phyloP scores from a whole-genome alignment of 805 yeast species.

The Teunomyces panamensis region DNA sequence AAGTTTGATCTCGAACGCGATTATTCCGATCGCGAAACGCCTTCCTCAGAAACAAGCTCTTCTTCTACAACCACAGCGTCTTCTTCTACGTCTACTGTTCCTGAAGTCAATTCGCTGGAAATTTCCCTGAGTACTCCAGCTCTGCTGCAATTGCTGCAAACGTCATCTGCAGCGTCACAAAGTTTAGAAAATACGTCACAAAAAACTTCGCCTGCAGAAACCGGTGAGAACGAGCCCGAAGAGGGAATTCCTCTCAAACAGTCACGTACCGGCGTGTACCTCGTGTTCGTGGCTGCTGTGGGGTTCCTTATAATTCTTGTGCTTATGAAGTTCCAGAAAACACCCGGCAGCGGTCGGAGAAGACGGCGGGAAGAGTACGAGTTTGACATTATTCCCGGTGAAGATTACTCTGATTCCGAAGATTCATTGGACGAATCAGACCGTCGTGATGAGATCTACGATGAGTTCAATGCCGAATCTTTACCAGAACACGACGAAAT shows the following conservation, averaged over 20 bases:
- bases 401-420: slow-evolving; percentile 46
- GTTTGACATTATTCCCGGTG: slow-evolving; percentile 74
- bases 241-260: slow-evolving; percentile 29
- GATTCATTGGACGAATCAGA: slow-evolving; percentile 30
- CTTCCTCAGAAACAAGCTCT: slow-evolving; percentile 5
- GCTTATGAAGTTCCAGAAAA: slow-evolving; percentile 43
- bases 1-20: slow-evolving; percentile 51
- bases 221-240: slow-evolving; percentile 5
- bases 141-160: neutral
- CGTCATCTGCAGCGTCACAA: neutral
- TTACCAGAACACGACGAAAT: slow-evolving; percentile 39
- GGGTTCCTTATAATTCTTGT: slow-evolving; percentile 54
- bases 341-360: slow-evolving; percentile 41
- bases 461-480: slow-evolving; percentile 16
- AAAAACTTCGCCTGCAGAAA: slow-evolving; percentile 3
- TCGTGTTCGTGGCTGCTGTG: slow-evolving; percentile 54
- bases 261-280: slow-evolving; percentile 57
- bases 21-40: slow-evolving; percentile 36
- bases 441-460: slow-evolving; percentile 29
- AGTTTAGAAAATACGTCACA: neutral
- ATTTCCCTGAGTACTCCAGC: neutral
- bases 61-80: slow-evolving; percentile 5
- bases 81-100: too few relatives aligned
- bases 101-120: neutral
- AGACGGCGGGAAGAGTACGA: slow-evolving; percentile 71